Evolutionary conservation across 2,329 filamentous ascomycete species (phyloP).

Genomic region (Aspergillus melleus): DNA sequence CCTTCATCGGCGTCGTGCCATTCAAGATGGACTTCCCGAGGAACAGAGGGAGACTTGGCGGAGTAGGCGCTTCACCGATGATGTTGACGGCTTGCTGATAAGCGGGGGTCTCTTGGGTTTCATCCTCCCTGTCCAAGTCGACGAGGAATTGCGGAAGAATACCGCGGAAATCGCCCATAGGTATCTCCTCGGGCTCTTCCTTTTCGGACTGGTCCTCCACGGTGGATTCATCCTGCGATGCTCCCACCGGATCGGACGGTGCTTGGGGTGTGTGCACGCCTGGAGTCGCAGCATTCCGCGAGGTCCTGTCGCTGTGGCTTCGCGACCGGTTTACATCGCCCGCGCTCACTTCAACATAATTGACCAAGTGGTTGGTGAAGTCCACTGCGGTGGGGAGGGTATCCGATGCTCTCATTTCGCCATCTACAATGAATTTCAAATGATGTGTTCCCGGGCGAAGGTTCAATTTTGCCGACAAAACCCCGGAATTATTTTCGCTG

Average conservation of each 20-base stretch:
- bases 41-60: constrained; percentile 85
- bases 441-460: constrained; percentile 94
- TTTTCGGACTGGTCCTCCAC: constrained; percentile 48
- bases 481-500: constrained; percentile 52
- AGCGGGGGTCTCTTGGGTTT: constrained; percentile 70
- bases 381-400: constrained; percentile 92
- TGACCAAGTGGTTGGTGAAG: constrained; percentile 96
- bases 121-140: constrained; percentile 81
- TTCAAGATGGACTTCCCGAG: constrained; percentile 94
- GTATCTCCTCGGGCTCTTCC: constrained; percentile 55
- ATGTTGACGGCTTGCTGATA: constrained; percentile 75
- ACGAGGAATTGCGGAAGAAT: constrained; percentile 81
- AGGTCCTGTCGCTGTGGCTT: constrained; percentile 36
- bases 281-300: constrained; percentile 35
- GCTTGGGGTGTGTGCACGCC: constrained; percentile 48
- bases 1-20: constrained; percentile 86
- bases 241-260: constrained; percentile 36
- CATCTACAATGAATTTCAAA: constrained; percentile 92
- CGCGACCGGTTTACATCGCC: constrained; percentile 58
- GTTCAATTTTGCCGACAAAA: constrained; percentile 74
- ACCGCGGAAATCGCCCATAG: constrained; percentile 63
- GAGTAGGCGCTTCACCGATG: constrained; percentile 76
- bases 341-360: constrained; percentile 91
- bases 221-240: constrained; percentile 32
- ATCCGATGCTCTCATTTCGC: constrained; percentile 85